Conservation (phyloP, 768 basidiomycete species). For the Lactarius vividus region DNA sequence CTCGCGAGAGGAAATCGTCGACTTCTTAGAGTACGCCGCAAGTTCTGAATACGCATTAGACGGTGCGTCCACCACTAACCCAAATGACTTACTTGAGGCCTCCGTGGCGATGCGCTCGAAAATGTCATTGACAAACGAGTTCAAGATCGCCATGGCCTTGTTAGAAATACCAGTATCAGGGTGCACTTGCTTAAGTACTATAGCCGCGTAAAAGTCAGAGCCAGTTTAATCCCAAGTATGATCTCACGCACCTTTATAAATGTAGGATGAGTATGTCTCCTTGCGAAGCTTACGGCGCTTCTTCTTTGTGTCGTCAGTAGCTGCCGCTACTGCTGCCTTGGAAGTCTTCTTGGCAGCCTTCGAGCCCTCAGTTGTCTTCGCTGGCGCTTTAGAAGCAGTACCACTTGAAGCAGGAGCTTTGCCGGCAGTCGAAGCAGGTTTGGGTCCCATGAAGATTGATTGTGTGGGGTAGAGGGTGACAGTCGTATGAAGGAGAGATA, state of each 20-base stretch:
- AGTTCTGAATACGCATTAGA: constrained; percentile 57
- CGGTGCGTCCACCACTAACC: neutral
- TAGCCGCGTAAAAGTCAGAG: constrained; percentile 11
- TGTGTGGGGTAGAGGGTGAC: constrained; percentile 19
- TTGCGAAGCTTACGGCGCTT: constrained; percentile 84
- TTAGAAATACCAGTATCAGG: constrained; percentile 99
- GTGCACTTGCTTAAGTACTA: constrained; percentile 95
- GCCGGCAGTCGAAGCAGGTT: constrained; percentile 82
- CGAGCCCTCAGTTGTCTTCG: constrained; percentile 46
- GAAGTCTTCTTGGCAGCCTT: constrained; percentile 62
- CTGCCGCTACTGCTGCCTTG: constrained; percentile 50
- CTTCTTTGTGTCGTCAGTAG: constrained; percentile 72
- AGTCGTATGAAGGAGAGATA: constrained; percentile 17
- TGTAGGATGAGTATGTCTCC: constrained; percentile 93
- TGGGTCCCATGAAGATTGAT: constrained; percentile 52
- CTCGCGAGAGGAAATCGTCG: constrained; percentile 97
- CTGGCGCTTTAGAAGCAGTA: constrained; percentile 57
- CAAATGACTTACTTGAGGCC: constrained; percentile 64
- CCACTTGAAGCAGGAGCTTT: constrained; percentile 73
- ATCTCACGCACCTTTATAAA: constrained; percentile 73
- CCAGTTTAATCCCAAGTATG: neutral
- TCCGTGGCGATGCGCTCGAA: constrained; percentile 91
- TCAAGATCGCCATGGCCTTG: constrained; percentile 91
- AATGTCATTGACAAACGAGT: constrained; percentile 92
- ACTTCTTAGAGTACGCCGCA: constrained; percentile 97